Evolutionary conservation across 805 yeast genomes (phyloP).

Genomic region (Yamadazyma sp.): DNA sequence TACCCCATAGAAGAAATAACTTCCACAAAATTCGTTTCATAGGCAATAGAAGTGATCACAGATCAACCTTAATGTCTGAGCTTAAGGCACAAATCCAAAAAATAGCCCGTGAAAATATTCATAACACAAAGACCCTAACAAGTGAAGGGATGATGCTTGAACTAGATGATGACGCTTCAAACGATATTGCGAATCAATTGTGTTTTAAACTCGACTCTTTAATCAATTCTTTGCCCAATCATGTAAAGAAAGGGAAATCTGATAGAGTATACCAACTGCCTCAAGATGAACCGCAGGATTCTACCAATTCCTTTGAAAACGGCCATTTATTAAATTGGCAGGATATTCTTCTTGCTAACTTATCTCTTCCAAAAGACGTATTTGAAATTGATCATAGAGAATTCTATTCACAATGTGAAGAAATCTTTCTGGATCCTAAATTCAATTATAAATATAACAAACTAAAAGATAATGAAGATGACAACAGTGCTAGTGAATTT

Average conservation of each 20-base stretch:
- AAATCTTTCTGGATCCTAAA: constrained; percentile 21
- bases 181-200: constrained; percentile 7
- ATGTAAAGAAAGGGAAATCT: too few species aligned
- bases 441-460: constrained; percentile 29
- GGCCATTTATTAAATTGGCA: constrained; percentile 28
- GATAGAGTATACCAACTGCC: constrained; percentile 1
- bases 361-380: constrained; percentile 10
- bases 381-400: constrained; percentile 11
- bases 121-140: neutral
- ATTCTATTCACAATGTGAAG: constrained; percentile 23
- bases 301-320: too few species aligned
- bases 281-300: neutral
- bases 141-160: constrained; percentile 8
- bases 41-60: constrained; percentile 3
- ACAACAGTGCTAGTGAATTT: constrained; percentile 8
- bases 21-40: too few species aligned
- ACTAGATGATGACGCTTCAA: constrained; percentile 1
- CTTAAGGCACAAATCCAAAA: constrained; percentile 13
- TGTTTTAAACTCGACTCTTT: constrained; percentile 5
- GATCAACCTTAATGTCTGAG: constrained; percentile 10
- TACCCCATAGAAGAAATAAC: too few species aligned
- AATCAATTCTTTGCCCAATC: too few species aligned
- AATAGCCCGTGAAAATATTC: constrained; percentile 4
- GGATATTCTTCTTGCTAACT: constrained; percentile 23
- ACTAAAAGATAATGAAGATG: constrained; percentile 13